Evolutionary conservation across 2,329 filamentous ascomycete species (phyloP).

Genomic region (Calonectria multiphialidica): DNA sequence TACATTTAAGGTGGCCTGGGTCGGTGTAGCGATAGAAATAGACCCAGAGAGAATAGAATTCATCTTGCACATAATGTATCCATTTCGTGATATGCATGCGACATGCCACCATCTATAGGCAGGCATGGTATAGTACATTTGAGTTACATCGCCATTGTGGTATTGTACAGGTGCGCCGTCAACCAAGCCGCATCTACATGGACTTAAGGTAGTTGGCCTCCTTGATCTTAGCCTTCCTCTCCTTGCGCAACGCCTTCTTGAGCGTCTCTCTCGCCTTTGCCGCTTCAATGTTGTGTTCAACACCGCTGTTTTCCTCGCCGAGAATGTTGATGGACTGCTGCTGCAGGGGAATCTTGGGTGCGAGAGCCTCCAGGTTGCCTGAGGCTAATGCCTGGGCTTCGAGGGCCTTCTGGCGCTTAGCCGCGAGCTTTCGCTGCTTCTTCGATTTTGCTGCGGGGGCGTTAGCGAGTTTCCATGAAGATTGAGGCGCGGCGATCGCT

Average conservation of each 20-base stretch:
- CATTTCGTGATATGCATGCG: slow-evolving; percentile 21
- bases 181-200: slow-evolving; percentile 64
- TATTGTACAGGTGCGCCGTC: slow-evolving; percentile 43
- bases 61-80: neutral
- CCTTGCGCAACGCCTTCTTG: slow-evolving; percentile 78
- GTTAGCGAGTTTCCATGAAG: slow-evolving; percentile 28
- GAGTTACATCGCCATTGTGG: slow-evolving; percentile 30
- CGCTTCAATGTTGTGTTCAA: slow-evolving; percentile 61
- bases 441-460: slow-evolving; percentile 79
- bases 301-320: slow-evolving; percentile 55
- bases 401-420: slow-evolving; percentile 69
- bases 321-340: slow-evolving; percentile 84
- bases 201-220: slow-evolving; percentile 88
- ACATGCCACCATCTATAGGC: slow-evolving; percentile 15
- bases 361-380: slow-evolving; percentile 74
- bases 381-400: slow-evolving; percentile 73
- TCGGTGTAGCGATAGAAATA: neutral
- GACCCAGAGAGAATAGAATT: neutral
- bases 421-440: slow-evolving; percentile 80
- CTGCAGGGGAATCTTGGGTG: slow-evolving; percentile 79
- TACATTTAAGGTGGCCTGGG: neutral
- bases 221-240: slow-evolving; percentile 83
- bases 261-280: slow-evolving; percentile 70
- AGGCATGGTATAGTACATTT: slow-evolving; percentile 44
- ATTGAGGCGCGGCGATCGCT: neutral